A percentile compares a stretch with the other conserved stretches of the same genome.
Evolutionary conservation across 2,329 filamentous ascomycete genomes (phyloP).

Genomic region (Cytospora schulzeri): DNA sequence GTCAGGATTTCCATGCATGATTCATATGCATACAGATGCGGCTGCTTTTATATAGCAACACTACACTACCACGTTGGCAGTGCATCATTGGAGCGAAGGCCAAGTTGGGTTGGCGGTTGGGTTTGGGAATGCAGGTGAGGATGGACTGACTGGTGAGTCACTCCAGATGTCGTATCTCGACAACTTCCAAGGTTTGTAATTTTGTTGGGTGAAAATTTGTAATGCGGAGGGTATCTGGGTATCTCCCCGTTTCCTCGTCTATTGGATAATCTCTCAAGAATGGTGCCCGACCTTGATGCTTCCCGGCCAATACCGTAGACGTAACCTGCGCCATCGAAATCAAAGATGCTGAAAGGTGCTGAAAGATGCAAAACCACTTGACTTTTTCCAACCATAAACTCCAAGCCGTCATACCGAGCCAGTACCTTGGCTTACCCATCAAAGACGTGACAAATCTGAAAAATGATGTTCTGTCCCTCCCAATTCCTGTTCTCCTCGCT

Average conservation of each 20-base stretch:
- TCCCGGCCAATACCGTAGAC: not conserved
- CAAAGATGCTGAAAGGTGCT: not conserved
- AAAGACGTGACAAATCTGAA: not conserved
- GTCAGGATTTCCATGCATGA: not conserved
- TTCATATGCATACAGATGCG: not conserved
- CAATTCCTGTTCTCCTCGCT: not conserved
- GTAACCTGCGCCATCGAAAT: not conserved
- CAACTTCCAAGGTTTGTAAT: not conserved
- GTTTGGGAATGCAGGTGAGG: not conserved
- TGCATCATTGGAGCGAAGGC: not conserved
- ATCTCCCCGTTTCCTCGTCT: not conserved
- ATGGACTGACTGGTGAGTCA: not conserved
- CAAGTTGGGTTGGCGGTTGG: not conserved
- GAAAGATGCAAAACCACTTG: not conserved
- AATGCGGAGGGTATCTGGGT: constrained; percentile 4
- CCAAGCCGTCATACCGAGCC: not conserved
- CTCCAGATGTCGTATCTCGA: not conserved
- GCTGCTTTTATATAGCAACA: not conserved
- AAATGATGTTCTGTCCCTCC: not conserved
- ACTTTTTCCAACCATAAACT: not conserved
- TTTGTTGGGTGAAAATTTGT: not conserved
- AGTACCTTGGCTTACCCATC: not conserved
- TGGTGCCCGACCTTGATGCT: not conserved
- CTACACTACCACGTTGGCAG: not conserved
- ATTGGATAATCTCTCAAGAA: not conserved